These are phyloP conservation scores for Cladosporium sp. DNA, from an alignment of 2,329 filamentous ascomycete species.

Conservation along the genomic window DNA sequence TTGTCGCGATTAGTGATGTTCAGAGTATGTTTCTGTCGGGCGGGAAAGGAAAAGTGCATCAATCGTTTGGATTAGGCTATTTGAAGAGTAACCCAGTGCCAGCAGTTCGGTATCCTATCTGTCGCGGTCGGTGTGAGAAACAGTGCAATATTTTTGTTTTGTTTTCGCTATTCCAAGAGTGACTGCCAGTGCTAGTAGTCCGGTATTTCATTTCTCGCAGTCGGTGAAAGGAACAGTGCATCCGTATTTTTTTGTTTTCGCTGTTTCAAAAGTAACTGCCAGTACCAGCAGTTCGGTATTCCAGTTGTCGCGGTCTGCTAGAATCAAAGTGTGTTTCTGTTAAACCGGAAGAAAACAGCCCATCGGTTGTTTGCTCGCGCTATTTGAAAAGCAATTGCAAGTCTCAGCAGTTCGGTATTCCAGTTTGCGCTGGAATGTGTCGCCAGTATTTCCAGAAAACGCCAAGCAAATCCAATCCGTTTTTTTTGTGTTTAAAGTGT, in stretches of 20 bases:
- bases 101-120: too few species aligned
- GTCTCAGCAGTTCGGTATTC: background rate
- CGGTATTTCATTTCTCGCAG: background rate
- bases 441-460: background rate
- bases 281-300: background rate
- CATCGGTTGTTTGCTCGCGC: background rate
- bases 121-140: too few species aligned
- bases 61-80: background rate
- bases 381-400: background rate
- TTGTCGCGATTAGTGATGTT: background rate
- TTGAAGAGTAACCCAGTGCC: too few species aligned
- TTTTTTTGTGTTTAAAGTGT: too few species aligned
- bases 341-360: too few species aligned
- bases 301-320: too few species aligned
- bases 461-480: background rate
- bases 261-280: background rate
- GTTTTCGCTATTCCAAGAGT: background rate
- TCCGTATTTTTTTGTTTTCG: background rate
- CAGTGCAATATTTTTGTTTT: too few species aligned
- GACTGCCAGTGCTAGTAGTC: background rate
- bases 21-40: background rate
- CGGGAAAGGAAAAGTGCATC: background rate
- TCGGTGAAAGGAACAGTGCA: background rate
- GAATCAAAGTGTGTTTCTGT: too few species aligned
- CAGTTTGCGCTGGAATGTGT: background rate